phyloP scores from a whole-genome alignment of 2,329 filamentous ascomycete genomes.

The Trichoderma aggressivum region DNA sequence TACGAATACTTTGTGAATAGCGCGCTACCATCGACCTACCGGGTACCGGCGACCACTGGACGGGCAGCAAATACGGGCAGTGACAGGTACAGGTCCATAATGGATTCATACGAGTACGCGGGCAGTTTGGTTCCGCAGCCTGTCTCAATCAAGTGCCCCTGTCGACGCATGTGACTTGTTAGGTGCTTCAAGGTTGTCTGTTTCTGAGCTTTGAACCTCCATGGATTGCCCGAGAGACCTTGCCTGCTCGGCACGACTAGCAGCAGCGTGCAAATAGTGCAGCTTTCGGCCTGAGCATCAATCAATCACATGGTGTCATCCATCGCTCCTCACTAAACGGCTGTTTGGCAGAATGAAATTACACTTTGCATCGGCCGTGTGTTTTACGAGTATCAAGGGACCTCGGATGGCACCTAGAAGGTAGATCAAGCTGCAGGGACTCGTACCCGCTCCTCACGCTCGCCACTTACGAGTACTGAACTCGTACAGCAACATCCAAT shows the following conservation, averaged over 20 bases:
- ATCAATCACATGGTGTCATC: not conserved
- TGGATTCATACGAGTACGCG: not conserved
- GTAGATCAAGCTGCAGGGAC: not conserved
- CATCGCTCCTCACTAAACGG: not conserved
- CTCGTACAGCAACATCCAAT: not conserved
- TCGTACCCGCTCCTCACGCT: not conserved
- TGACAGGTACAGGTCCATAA: too few relatives aligned
- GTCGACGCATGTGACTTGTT: constrained; percentile 10
- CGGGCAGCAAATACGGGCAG: not conserved
- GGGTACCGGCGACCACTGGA: not conserved
- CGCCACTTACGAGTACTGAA: not conserved
- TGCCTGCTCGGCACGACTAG: not conserved
- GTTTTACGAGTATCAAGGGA: not conserved
- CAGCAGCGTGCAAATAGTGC: not conserved
- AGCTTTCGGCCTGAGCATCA: not conserved
- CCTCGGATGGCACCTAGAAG: not conserved
- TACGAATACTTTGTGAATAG: not conserved
- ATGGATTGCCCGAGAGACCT: not conserved
- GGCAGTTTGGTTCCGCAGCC: constrained; percentile 1
- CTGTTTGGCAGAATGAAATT: not conserved
- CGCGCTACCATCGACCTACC: not conserved
- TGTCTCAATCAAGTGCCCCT: constrained; percentile 6
- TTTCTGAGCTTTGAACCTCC: not conserved
- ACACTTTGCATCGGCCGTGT: not conserved
- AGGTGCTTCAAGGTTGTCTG: not conserved